These are phyloP conservation scores for Salisapilia sapeloensis DNA, from an alignment of 352 stramenopile species.

Conservation along the genomic window DNA sequence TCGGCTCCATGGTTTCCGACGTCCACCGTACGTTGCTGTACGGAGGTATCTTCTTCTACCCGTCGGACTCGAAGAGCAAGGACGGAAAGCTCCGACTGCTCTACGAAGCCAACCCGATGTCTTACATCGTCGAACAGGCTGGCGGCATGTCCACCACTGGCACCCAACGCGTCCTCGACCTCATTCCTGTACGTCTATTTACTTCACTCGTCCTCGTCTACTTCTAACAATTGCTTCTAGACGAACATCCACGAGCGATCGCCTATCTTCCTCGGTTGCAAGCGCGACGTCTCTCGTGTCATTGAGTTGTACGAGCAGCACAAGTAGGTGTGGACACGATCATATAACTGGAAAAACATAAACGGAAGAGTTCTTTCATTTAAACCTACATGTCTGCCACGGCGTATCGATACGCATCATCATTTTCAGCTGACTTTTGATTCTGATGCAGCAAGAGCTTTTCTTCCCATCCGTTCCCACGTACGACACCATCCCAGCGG, in stretches of 20 bases:
- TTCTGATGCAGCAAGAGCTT: conserved; percentile 81
- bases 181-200: conserved; percentile 58
- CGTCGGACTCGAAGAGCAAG: conserved; percentile 87
- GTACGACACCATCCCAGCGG: conserved; percentile 96
- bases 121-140: conserved; percentile 96
- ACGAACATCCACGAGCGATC: conserved; percentile 95
- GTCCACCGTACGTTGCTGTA: conserved; percentile 98
- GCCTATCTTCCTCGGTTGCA: conserved; percentile 93
- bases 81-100: conserved; percentile 93
- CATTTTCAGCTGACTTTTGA: conserved; percentile 24
- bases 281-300: conserved; percentile 71
- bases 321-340: too few species aligned
- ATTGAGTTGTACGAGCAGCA: conserved; percentile 54
- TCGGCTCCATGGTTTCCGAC: conserved; percentile 98
- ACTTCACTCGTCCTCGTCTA: neutral
- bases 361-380: neutral
- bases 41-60: conserved; percentile 97
- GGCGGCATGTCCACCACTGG: conserved; percentile 92
- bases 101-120: conserved; percentile 99
- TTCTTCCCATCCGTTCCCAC: conserved; percentile 93
- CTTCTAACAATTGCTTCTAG: conserved; percentile 6
- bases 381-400: conserved; percentile 65
- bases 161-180: conserved; percentile 85
- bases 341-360: neutral
- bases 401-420: conserved; percentile 68